A percentile compares a stretch with the other conserved stretches of the same genome.
Evolutionary conservation across 805 yeast species (phyloP).

Genomic region (Wickerhamomyces sydowiorum): DNA sequence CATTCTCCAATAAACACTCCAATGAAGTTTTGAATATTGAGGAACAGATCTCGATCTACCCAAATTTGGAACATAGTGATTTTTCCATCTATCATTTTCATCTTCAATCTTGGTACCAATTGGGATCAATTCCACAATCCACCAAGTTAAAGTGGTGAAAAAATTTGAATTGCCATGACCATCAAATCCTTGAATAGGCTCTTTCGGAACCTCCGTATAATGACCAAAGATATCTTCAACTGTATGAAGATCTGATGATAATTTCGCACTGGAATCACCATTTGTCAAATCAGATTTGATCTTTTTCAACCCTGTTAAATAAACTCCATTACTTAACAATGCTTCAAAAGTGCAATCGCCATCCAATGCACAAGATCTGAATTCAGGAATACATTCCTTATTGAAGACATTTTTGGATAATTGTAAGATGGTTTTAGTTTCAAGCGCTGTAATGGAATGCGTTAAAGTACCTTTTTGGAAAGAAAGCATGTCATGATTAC

Average conservation of each 20-base stretch:
- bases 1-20: constrained; percentile 59
- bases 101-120: constrained; percentile 46
- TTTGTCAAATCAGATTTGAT: constrained; percentile 5
- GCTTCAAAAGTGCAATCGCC: constrained; percentile 3
- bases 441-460: constrained; percentile 5
- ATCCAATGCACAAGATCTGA: constrained; percentile 7
- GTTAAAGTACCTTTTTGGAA: constrained; percentile 16
- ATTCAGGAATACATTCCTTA: constrained; percentile 7
- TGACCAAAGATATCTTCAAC: constrained; percentile 7
- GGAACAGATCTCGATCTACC: constrained; percentile 52
- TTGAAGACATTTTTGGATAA: constrained; percentile 6
- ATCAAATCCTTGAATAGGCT: constrained; percentile 26
- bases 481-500: constrained; percentile 46
- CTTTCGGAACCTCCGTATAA: constrained; percentile 16
- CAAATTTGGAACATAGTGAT: constrained; percentile 46
- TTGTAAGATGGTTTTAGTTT: constrained; percentile 7
- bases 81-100: constrained; percentile 42
- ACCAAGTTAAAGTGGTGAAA: constrained; percentile 40
- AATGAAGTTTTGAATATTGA: constrained; percentile 41
- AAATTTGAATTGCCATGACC: constrained; percentile 31
- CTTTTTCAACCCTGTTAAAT: constrained; percentile 11
- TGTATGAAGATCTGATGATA: neutral
- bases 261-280: neutral
- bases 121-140: constrained; percentile 60
- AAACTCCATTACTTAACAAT: constrained; percentile 12